These are phyloP conservation scores for Penicillium waksmanii DNA, from an alignment of 495 filamentous ascomycete species.

Conservation along the genomic window DNA sequence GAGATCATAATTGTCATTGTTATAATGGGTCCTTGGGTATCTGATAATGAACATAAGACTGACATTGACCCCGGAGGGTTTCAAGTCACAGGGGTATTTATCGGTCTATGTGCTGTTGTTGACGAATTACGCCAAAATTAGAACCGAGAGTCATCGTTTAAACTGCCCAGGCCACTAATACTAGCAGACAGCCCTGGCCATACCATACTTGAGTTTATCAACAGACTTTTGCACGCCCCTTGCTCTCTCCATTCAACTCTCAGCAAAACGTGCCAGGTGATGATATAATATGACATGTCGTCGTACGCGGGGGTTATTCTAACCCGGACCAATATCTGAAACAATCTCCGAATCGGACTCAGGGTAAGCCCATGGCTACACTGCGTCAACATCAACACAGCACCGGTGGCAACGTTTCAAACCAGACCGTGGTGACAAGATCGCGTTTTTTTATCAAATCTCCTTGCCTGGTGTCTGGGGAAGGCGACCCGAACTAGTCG, in stretches of 20 bases:
- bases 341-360: slow-evolving; percentile 18
- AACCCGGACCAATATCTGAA: slow-evolving; percentile 14
- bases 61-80: no score
- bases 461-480: slow-evolving; percentile 26
- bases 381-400: slow-evolving; percentile 15
- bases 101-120: no score
- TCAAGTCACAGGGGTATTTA: no score
- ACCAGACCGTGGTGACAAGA: slow-evolving; percentile 18
- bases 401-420: slow-evolving; percentile 14
- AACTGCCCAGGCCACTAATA: no score
- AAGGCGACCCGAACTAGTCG: background rate
- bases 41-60: no score
- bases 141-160: no score
- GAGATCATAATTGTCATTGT: no score
- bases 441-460: slow-evolving; percentile 13
- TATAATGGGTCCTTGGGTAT: no score
- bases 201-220: background rate
- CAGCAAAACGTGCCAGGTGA: background rate
- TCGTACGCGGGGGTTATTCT: background rate
- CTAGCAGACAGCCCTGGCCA: background rate
- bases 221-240: background rate
- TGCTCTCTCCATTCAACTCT: background rate
- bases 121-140: no score
- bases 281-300: background rate
- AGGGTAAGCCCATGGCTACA: background rate